phyloP scores from a whole-genome alignment of 2,329 filamentous ascomycete species.

The Aspergillus sp. region DNA sequence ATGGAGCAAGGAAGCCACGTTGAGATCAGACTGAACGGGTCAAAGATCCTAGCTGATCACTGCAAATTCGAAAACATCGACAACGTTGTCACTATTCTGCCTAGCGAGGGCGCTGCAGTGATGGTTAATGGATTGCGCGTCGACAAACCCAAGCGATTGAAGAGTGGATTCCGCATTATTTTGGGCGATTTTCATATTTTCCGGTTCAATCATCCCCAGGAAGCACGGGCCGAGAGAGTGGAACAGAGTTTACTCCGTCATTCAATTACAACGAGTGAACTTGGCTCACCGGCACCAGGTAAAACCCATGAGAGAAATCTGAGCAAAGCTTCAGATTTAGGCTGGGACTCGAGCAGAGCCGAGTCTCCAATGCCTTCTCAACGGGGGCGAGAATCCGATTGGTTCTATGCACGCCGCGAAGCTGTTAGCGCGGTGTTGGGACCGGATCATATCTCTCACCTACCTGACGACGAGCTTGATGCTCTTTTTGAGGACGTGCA shows the following conservation, averaged over 20 bases:
- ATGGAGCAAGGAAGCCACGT: constrained; percentile 80
- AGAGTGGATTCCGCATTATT: constrained; percentile 92
- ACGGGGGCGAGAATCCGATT: constrained; percentile 78
- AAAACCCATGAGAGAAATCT: constrained; percentile 75
- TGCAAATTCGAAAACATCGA: constrained; percentile 93
- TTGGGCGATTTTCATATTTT: constrained; percentile 98
- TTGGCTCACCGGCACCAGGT: constrained; percentile 63
- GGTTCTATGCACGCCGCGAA: constrained; percentile 89
- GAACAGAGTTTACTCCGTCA: constrained; percentile 86
- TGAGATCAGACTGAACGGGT: constrained; percentile 91
- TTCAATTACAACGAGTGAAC: constrained; percentile 65
- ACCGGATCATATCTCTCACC: constrained; percentile 80
- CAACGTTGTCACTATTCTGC: constrained; percentile 87
- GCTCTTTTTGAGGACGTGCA: constrained; percentile 92
- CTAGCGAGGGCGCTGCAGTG: constrained; percentile 86
- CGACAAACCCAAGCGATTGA: constrained; percentile 77
- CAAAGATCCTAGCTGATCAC: constrained; percentile 87
- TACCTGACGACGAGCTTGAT: constrained; percentile 94
- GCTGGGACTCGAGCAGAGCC: constrained; percentile 68
- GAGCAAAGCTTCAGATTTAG: constrained; percentile 78
- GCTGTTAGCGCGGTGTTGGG: constrained; percentile 90
- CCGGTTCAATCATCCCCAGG: constrained; percentile 95
- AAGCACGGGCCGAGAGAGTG: constrained; percentile 87
- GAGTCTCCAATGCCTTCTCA: constrained; percentile 74
- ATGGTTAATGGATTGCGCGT: constrained; percentile 97